These are phyloP conservation scores for Candida michaelii DNA, from an alignment of 805 yeast species.

Conservation along the genomic window DNA sequence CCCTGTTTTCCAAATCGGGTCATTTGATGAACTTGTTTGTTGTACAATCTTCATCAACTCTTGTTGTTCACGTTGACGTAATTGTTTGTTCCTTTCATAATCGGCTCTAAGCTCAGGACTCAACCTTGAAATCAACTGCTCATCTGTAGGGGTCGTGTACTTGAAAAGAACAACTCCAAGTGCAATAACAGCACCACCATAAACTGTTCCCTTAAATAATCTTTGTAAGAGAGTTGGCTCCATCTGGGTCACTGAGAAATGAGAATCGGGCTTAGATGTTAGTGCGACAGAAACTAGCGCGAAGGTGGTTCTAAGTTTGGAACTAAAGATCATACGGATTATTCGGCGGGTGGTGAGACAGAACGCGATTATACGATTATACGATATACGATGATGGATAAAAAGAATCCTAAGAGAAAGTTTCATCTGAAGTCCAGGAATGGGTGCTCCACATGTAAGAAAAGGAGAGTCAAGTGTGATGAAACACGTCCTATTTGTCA, in stretches of 20 bases:
- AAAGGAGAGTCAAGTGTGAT: slow-evolving; percentile 90
- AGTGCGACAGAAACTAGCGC: too few species aligned
- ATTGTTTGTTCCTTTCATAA: slow-evolving; percentile 61
- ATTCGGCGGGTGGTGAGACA: not conserved
- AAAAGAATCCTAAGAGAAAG: slow-evolving; percentile 55
- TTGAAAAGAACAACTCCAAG: slow-evolving; percentile 70
- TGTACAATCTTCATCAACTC: slow-evolving; percentile 67
- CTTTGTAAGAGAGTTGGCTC: slow-evolving; percentile 46
- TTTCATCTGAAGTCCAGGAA: slow-evolving; percentile 86
- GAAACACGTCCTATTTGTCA: slow-evolving; percentile 77
- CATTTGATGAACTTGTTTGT: slow-evolving; percentile 62
- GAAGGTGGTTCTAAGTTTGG: too few species aligned
- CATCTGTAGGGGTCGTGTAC: slow-evolving; percentile 83
- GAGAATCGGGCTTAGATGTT: too few species aligned
- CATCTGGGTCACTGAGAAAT: too few species aligned
- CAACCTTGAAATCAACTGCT: slow-evolving; percentile 65
- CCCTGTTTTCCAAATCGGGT: slow-evolving; percentile 84
- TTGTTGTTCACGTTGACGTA: slow-evolving; percentile 67
- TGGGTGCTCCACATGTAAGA: slow-evolving; percentile 89
- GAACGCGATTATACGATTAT: slow-evolving; percentile 7
- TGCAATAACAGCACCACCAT: slow-evolving; percentile 68
- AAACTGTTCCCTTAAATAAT: slow-evolving; percentile 56
- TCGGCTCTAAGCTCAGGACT: slow-evolving; percentile 83
- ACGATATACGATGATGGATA: slow-evolving; percentile 9
- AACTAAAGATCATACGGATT: not conserved